These are phyloP conservation scores for Cercospora janseana DNA, from an alignment of 2,329 filamentous ascomycete species.

Conservation along the genomic window DNA sequence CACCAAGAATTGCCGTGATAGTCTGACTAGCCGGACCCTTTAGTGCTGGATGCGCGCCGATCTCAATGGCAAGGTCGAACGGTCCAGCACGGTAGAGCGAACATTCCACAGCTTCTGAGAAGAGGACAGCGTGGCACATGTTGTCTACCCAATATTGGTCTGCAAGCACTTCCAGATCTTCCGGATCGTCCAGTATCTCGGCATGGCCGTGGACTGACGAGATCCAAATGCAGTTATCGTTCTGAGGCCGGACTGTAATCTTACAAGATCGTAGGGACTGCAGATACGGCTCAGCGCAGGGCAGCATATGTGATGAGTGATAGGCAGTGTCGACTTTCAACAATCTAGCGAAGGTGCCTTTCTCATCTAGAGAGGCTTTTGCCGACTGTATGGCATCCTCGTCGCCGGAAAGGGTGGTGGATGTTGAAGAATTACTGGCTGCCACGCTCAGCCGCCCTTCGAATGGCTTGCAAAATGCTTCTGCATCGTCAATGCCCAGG, in stretches of 20 bases:
- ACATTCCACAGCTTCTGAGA: slow-evolving; percentile 43
- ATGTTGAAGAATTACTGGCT: slow-evolving; percentile 42
- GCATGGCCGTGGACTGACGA: slow-evolving; percentile 23
- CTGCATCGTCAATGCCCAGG: slow-evolving; percentile 20
- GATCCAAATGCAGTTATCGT: slow-evolving; percentile 26
- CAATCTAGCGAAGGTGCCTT: slow-evolving; percentile 41
- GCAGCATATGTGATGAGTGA: slow-evolving; percentile 43
- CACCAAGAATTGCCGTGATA: slow-evolving; percentile 29
- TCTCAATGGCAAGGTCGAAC: slow-evolving; percentile 45
- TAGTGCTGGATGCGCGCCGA: slow-evolving; percentile 50
- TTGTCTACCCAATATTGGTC: slow-evolving; percentile 49
- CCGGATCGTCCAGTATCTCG: slow-evolving; percentile 27
- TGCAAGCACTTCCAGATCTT: slow-evolving; percentile 24
- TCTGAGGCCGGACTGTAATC: slow-evolving; percentile 17
- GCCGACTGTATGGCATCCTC: slow-evolving; percentile 37
- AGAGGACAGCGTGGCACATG: slow-evolving; percentile 47
- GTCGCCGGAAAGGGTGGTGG: slow-evolving; percentile 50
- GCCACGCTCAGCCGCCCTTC: slow-evolving; percentile 27
- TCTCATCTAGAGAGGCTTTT: slow-evolving; percentile 35
- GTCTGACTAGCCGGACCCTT: slow-evolving; percentile 43
- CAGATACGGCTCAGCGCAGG: slow-evolving; percentile 24
- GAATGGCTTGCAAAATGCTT: slow-evolving; percentile 28
- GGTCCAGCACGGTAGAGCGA: slow-evolving; percentile 27
- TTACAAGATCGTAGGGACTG: slow-evolving; percentile 18
- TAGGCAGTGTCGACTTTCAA: slow-evolving; percentile 48